Conservation (phyloP, 805 yeast species). For the Nakazawaea ernobii region DNA sequence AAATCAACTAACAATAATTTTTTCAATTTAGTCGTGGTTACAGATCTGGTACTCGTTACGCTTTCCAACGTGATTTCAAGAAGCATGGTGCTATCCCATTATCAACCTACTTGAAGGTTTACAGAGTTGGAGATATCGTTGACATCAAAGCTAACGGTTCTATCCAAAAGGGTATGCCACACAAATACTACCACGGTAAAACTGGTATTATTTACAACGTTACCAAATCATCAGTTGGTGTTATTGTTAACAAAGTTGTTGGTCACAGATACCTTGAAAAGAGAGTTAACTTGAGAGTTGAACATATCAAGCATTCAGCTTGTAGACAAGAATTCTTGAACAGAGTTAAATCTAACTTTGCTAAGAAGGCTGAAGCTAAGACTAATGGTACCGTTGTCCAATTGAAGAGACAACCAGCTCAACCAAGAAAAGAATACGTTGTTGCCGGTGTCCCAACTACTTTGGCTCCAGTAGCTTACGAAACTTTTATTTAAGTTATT, state of each 20-base stretch:
- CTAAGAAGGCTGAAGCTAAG: slow-evolving; percentile 89
- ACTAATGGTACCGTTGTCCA: slow-evolving; percentile 83
- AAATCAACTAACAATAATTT: slow-evolving; percentile 11
- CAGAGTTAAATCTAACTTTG: slow-evolving; percentile 98
- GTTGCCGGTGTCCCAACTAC: slow-evolving; percentile 91
- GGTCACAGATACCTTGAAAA: slow-evolving; percentile 99
- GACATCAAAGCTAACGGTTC: slow-evolving; percentile 99
- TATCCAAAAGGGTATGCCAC: slow-evolving; percentile 99
- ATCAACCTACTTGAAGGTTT: slow-evolving; percentile 95
- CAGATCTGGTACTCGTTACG: slow-evolving; percentile 99
- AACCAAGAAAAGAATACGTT: slow-evolving; percentile 91
- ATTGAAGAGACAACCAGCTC: slow-evolving; percentile 98
- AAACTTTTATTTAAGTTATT: slow-evolving; percentile 85
- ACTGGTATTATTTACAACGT: slow-evolving; percentile 99
- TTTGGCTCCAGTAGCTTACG: slow-evolving; percentile 98
- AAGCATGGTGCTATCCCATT: slow-evolving; percentile 91
- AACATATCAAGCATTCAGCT: slow-evolving; percentile 99
- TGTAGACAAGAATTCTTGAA: slow-evolving; percentile 98
- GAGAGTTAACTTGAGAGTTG: slow-evolving; percentile 97
- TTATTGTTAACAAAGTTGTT: slow-evolving; percentile 95
- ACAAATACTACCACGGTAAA: slow-evolving; percentile 99
- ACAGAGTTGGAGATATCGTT: slow-evolving; percentile 99
- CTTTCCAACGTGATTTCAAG: slow-evolving; percentile 99
- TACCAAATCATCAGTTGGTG: slow-evolving; percentile 98
- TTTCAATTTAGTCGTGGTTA: slow-evolving; percentile 78